These are phyloP conservation scores for Boletellus deceptivus DNA, from an alignment of 1,284 basidiomycete genomes.

Conservation along the genomic window DNA sequence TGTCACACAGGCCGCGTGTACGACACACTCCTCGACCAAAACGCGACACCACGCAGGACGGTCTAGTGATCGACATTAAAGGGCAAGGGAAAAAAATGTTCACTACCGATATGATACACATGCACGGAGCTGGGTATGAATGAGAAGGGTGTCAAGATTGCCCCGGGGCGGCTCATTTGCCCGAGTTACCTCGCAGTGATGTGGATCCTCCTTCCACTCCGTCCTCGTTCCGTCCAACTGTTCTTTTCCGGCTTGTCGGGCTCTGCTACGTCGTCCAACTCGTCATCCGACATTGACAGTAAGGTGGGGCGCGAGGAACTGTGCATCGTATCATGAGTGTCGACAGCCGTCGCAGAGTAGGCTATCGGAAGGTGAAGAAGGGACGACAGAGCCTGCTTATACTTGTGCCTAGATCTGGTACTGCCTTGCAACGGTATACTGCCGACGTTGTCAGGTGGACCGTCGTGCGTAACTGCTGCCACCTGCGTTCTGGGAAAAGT, in stretches of 20 bases:
- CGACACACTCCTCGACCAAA: constrained; percentile 8
- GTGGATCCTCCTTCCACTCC: constrained; percentile 26
- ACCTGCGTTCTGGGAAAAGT: constrained; percentile 28
- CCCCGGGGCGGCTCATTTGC: neutral
- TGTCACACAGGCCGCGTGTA: constrained; percentile 30
- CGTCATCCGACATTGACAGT: constrained; percentile 37
- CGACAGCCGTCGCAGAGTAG: constrained; percentile 32
- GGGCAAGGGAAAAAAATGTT: no score
- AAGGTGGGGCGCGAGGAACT: constrained; percentile 14
- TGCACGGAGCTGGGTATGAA: constrained; percentile 1
- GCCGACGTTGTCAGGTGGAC: constrained; percentile 54
- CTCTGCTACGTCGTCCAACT: constrained; percentile 37
- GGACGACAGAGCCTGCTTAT: constrained; percentile 43
- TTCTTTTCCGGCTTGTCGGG: constrained; percentile 53
- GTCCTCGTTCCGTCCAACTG: constrained; percentile 34
- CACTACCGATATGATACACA: constrained; percentile 17
- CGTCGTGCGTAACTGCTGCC: constrained; percentile 47
- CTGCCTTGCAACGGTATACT: constrained; percentile 36
- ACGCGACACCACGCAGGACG: neutral
- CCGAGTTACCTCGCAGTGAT: constrained; percentile 21
- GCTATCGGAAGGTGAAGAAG: constrained; percentile 38
- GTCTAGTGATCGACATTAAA: no score
- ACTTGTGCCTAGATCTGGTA: constrained; percentile 34
- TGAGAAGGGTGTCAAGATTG: neutral
- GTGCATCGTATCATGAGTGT: constrained; percentile 26